Evolutionary conservation across 1,284 basidiomycete genomes (phyloP).

Genomic region (Ceratobasidium sp.): DNA sequence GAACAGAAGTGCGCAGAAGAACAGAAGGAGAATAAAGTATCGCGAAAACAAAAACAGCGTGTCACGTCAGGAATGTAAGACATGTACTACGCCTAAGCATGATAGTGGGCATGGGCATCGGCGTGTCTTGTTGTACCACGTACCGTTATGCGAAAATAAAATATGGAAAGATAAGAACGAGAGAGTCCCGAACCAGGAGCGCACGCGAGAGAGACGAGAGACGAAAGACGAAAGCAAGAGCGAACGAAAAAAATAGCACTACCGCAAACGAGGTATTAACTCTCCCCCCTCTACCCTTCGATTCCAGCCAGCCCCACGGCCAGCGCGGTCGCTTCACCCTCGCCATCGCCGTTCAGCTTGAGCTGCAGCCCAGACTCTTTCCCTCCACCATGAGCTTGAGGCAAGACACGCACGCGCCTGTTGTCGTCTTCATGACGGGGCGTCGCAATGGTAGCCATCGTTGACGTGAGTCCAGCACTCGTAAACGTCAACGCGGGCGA

Average conservation of each 20-base stretch:
- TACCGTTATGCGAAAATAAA: slow-evolving; percentile 26
- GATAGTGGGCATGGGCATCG: slow-evolving; percentile 20
- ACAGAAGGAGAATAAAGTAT: neutral
- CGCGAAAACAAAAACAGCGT: slow-evolving; percentile 7
- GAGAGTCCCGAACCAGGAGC: slow-evolving; percentile 5
- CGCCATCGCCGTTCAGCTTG: slow-evolving; percentile 9
- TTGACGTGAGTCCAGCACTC: slow-evolving; percentile 27
- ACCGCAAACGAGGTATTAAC: slow-evolving; percentile 74
- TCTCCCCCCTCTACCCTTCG: slow-evolving; percentile 72
- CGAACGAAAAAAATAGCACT: slow-evolving; percentile 1
- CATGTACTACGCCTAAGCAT: slow-evolving; percentile 21
- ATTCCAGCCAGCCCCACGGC: slow-evolving; percentile 38
- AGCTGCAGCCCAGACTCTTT: slow-evolving; percentile 17
- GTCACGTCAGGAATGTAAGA: slow-evolving; percentile 23
- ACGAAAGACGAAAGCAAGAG: slow-evolving; percentile 16
- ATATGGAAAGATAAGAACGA: slow-evolving; percentile 13
- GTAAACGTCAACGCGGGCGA: slow-evolving; percentile 42
- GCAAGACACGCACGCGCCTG: neutral
- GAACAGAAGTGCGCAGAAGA: neutral
- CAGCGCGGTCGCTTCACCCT: slow-evolving; percentile 7
- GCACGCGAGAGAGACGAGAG: neutral
- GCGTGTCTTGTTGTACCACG: slow-evolving; percentile 39
- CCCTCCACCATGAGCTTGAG: neutral
- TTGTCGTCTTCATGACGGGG: slow-evolving; percentile 33
- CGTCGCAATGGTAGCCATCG: slow-evolving; percentile 40